Evolutionary conservation across 768 basidiomycete genomes (phyloP).

Genomic region (Rubroboletus satanas): DNA sequence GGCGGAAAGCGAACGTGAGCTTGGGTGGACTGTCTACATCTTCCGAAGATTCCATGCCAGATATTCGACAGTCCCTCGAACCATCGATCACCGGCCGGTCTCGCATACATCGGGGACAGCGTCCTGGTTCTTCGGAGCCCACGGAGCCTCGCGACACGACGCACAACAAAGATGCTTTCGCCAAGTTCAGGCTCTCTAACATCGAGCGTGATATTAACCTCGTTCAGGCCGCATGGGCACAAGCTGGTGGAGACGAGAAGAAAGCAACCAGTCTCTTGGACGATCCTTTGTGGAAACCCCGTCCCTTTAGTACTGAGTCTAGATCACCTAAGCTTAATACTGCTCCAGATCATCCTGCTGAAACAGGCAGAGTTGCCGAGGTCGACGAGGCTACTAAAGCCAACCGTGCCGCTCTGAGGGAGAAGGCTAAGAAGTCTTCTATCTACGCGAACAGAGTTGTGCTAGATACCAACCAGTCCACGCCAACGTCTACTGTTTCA

Average conservation of each 20-base stretch:
- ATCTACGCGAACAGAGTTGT: slow-evolving; percentile 69
- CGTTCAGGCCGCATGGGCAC: slow-evolving; percentile 65
- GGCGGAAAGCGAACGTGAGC: slow-evolving; percentile 38
- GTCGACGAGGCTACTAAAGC: slow-evolving; percentile 71
- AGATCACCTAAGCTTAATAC: slow-evolving; percentile 9
- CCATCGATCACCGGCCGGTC: slow-evolving; percentile 38
- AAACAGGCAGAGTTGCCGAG: slow-evolving; percentile 65
- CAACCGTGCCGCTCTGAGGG: slow-evolving; percentile 58
- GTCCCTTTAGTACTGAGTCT: slow-evolving; percentile 21
- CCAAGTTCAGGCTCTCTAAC: slow-evolving; percentile 60
- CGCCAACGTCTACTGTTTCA: slow-evolving; percentile 32
- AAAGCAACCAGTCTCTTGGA: slow-evolving; percentile 56
- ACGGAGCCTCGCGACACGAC: slow-evolving; percentile 21
- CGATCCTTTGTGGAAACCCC: slow-evolving; percentile 53
- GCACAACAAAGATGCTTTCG: slow-evolving; percentile 36
- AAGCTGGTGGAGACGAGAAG: slow-evolving; percentile 57
- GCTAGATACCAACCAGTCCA: slow-evolving; percentile 45
- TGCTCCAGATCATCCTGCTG: slow-evolving; percentile 18
- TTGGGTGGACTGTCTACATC: slow-evolving; percentile 50
- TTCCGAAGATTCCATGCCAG: slow-evolving; percentile 67
- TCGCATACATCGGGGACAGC: slow-evolving; percentile 54
- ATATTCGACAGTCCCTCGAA: slow-evolving; percentile 39
- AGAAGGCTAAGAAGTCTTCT: slow-evolving; percentile 78
- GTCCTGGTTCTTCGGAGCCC: slow-evolving; percentile 31
- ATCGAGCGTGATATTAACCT: slow-evolving; percentile 37